Evolutionary conservation across 345 rosid genomes (phyloP).

Genomic region (Jatropha curcas): DNA sequence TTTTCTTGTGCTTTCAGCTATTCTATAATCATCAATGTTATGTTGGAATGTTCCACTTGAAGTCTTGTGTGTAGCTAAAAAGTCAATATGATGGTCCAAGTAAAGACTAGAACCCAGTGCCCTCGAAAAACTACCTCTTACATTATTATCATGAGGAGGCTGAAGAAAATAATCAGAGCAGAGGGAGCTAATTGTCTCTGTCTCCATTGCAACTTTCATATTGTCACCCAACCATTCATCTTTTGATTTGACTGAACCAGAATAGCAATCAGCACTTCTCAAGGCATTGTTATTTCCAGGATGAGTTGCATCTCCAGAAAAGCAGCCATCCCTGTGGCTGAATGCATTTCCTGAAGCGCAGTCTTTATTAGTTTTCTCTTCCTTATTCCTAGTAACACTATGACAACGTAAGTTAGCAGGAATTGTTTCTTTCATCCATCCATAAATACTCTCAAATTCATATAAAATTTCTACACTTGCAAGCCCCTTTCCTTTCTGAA

Average conservation of each 20-base stretch:
- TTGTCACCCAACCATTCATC: conserved; percentile 26
- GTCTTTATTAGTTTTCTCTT: conserved; percentile 24
- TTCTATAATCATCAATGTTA: conserved; percentile 14
- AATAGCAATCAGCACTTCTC: conserved; percentile 23
- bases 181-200: conserved; percentile 32
- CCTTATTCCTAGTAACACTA: conserved; percentile 27
- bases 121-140: conserved; percentile 27
- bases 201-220: conserved; percentile 11
- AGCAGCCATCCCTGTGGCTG: conserved; percentile 16
- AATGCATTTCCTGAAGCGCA: conserved; percentile 19
- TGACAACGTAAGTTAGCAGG: conserved; percentile 29
- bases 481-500: conserved; percentile 29
- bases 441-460: conserved; percentile 38
- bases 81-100: conserved; percentile 35
- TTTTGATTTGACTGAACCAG: conserved; percentile 29
- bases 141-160: conserved; percentile 35
- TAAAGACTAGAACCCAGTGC: conserved; percentile 32
- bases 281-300: conserved; percentile 23
- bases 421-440: conserved; percentile 52
- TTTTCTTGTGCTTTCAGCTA: conserved; percentile 30
- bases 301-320: conserved; percentile 29
- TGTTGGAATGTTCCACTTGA: conserved; percentile 23
- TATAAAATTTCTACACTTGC: conserved; percentile 26
- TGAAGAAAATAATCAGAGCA: conserved; percentile 44
- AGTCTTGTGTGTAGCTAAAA: conserved; percentile 32